Evolutionary conservation across 1,139 yeast species (phyloP), one percentile per base, ranked within the genome.

Genomic region (Candida tunisiensis): DNA sequence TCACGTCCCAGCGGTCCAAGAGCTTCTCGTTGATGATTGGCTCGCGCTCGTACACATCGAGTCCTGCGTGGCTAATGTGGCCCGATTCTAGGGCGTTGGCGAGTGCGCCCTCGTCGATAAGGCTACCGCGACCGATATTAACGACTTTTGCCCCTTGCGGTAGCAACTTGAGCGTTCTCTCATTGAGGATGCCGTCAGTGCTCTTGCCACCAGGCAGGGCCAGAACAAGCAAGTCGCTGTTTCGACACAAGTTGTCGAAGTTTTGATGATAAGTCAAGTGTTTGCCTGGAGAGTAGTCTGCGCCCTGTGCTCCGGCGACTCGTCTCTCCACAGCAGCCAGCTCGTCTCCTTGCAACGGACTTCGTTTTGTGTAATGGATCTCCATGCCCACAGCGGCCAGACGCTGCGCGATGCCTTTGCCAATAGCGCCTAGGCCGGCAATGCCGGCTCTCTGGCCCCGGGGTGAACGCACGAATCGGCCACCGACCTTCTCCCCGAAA

Each of bases 361-460:
- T 50, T 75, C 77, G 52, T 77, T 62, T 54, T 77, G 77, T 25
- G 47, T 74, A 73, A 8, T 17, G 19, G 9, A 17, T 17, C 4
- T 17, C 9, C 19, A 17, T 17, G 8, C 78, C 80, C 46, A 74
- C 72, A 3, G 75, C 74, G 32, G 38, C 42, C 34, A 72, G 61
- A 37, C 80, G 61, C 43, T 72, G 79, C 31, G 80, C 62, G 27
- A 75, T 66, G 8, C 79, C 72, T 25, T 78, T 61, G 28, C 91
- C 91, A 47, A 77, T 74, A 15, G 88, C 85, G n/a, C 91, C 91
- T 74, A 77, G 65, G 6, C 91, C 91, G 29, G 73, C 55, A 33
- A 77, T 72, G 7, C 91, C 91, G 16, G 75, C 60, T 6, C 63
- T 64, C 43, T 69, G 70, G 12, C 69, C 69, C 39, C 62, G 65